Conservation (phyloP, 352 stramenopile species). For the Phytophthora aleatoria region DNA sequence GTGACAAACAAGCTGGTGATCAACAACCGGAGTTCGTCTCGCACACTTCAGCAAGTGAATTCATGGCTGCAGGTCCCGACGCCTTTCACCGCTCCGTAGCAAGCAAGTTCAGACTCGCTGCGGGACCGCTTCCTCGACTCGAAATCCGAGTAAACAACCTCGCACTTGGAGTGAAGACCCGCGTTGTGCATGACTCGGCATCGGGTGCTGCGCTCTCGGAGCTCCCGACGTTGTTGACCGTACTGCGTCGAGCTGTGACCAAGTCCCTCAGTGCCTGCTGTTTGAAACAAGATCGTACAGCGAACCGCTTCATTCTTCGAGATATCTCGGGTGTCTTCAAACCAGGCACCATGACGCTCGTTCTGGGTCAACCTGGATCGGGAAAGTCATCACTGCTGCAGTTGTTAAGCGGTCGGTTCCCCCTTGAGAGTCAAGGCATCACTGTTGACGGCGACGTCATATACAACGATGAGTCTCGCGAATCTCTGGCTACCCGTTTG, state of each 20-base stretch:
- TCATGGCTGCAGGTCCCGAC: conserved; percentile 39
- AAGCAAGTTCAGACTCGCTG: conserved; percentile 30
- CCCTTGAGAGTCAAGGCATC: conserved; percentile 25
- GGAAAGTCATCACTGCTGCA: conserved; percentile 57
- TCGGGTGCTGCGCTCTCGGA: conserved; percentile 5
- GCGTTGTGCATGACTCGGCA: conserved; percentile 5
- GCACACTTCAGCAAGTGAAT: conserved; percentile 17
- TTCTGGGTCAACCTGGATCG: conserved; percentile 51
- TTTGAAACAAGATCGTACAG: conserved; percentile 4
- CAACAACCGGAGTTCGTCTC: conserved; percentile 2
- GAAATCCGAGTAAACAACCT: conserved; percentile 47
- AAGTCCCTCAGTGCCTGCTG: conserved; percentile 11
- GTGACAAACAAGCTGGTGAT: conserved; percentile 1
- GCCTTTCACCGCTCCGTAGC: conserved; percentile 43
- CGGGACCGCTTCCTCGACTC: conserved; percentile 39
- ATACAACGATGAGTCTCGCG: conserved; percentile 40
- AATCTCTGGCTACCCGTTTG: conserved; percentile 28
- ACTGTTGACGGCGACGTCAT: conserved; percentile 34
- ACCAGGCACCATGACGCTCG: conserved; percentile 46
- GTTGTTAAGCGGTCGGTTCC: conserved; percentile 45
- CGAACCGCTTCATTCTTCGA: conserved; percentile 41
- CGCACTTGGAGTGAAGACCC: conserved; percentile 35
- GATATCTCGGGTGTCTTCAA: conserved; percentile 49
- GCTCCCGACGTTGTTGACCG: conserved; percentile 43
- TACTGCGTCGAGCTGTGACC: conserved; percentile 17